phyloP scores from a whole-genome alignment of 2,329 filamentous ascomycete genomes.

The Curvularia sp. region DNA sequence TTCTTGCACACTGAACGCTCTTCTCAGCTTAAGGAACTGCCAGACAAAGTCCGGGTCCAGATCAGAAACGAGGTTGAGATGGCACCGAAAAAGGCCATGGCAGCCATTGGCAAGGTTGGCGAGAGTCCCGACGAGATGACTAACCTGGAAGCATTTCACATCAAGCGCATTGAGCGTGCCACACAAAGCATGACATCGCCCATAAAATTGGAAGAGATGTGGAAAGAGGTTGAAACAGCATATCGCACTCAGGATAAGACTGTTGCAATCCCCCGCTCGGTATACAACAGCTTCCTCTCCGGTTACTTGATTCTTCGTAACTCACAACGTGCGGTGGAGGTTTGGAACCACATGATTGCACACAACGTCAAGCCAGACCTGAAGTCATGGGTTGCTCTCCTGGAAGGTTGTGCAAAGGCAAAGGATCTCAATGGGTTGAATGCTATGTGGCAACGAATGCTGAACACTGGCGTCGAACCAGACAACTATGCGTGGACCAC shows the following conservation, averaged over 20 bases:
- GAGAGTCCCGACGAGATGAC: slow-evolving; percentile 15
- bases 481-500: slow-evolving; percentile 74
- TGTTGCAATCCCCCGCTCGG: slow-evolving; percentile 30
- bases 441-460: slow-evolving; percentile 71
- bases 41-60: slow-evolving; percentile 22
- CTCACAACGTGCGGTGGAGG: slow-evolving; percentile 56
- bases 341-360: slow-evolving; percentile 64
- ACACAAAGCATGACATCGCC: slow-evolving; percentile 26
- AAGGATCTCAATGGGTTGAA: slow-evolving; percentile 67
- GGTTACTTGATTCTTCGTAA: slow-evolving; percentile 56
- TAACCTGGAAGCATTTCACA: slow-evolving; percentile 34
- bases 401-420: slow-evolving; percentile 70
- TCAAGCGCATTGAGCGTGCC: slow-evolving; percentile 36
- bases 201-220: slow-evolving; percentile 29
- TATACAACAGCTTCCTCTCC: slow-evolving; percentile 58
- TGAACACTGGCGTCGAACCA: slow-evolving; percentile 63
- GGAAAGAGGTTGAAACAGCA: slow-evolving; percentile 28
- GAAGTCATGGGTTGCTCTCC: slow-evolving; percentile 74
- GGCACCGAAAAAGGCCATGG: slow-evolving; percentile 35
- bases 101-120: slow-evolving; percentile 17
- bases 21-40: slow-evolving; percentile 20
- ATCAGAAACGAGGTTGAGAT: slow-evolving; percentile 30
- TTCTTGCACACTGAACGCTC: slow-evolving; percentile 21
- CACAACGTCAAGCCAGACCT: slow-evolving; percentile 65
- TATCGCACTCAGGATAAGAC: slow-evolving; percentile 26